Base-by-base conservation (phyloP, 2,329 filamentous ascomycete species). In the Colletotrichum kahawae region DNA sequence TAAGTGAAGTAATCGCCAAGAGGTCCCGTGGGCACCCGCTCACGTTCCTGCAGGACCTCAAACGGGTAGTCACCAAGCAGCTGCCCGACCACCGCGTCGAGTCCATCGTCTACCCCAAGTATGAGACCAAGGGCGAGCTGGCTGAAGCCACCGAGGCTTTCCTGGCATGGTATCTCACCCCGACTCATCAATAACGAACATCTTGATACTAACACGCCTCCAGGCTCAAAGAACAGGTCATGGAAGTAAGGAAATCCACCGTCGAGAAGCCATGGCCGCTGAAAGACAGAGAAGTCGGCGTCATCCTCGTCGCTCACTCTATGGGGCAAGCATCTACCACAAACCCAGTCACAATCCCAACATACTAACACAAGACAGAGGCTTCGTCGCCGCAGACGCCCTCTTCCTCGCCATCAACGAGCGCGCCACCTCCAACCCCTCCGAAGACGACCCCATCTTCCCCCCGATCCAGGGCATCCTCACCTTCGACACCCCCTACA, bases 401-500 rank as follows among this genome's bases (percentile, higher is more conserved):
- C 88, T 97, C n/a, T 90, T 97, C 78, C 90, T 93, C 31, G 89
- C 95, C 56, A 81, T 94, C 57, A 90, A 92, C 75, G 94, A 95
- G 78, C 88, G 92, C 75, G 88, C 90, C 0, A 81, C 85, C 14
- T 81, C 78, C 48, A 80, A 82, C n/a, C 74, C 81, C 31, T 77
- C 78, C 2, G 79, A 83, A 9, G 78, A 78, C 2, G 74, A 79
- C 4, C 88, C 92, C 64, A 91, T 95, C 83, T 97, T 97, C 82
- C 95, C 95, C 1, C 90, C 94, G 69, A 93, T 97, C 74, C 93
- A 95, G 80, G 95, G 94, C 65, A 88, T 97, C 18, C 87, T 97
- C 38, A 92, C 95, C 8, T 97, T 97, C 79, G 95, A 98, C 83
- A 98, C 95, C 0, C 95, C 95, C 0, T 97, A 93, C 83, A 92